phyloP scores from a whole-genome alignment of 176 grass and related monocot species.

The Juncus effusus region DNA sequence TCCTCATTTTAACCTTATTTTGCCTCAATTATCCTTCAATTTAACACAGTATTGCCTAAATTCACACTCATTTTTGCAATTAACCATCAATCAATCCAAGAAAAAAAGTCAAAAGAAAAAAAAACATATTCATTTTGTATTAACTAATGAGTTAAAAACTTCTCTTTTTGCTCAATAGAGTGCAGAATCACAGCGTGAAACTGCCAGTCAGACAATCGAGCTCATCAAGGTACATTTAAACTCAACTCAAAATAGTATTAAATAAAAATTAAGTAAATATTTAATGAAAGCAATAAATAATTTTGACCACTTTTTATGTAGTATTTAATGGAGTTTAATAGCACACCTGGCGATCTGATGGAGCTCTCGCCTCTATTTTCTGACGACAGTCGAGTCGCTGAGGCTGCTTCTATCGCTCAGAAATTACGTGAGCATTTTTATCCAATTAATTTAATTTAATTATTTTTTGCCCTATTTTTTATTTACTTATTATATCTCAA shows the following conservation, averaged over 20 bases:
- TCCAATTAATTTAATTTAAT: slow-evolving; percentile 21
- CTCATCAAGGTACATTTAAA: slow-evolving; percentile 75
- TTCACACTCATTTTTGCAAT: neutral
- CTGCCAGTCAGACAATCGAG: slow-evolving; percentile 95
- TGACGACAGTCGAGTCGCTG: slow-evolving; percentile 89
- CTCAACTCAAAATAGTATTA: neutral
- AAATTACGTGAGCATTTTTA: slow-evolving; percentile 72
- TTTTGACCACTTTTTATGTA: slow-evolving; percentile 30
- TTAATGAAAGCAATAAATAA: no score
- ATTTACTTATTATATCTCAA: neutral
- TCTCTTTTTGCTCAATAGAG: slow-evolving; percentile 47
- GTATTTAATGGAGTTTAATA: slow-evolving; percentile 99
- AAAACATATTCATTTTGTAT: neutral
- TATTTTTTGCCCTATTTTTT: slow-evolving; percentile 10
- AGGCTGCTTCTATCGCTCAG: slow-evolving; percentile 99
- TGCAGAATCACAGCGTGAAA: slow-evolving; percentile 99
- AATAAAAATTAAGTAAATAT: neutral
- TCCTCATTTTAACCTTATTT: no score
- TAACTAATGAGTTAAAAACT: neutral
- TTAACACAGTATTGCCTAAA: no score
- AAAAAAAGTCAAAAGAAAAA: neutral
- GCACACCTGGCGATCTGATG: slow-evolving; percentile 97
- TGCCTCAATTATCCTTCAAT: neutral
- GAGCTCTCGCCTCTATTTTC: slow-evolving; percentile 99
- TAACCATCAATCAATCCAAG: neutral